phyloP scores from a whole-genome alignment of 352 stramenopile genomes.

The Globisporangium canariense region DNA sequence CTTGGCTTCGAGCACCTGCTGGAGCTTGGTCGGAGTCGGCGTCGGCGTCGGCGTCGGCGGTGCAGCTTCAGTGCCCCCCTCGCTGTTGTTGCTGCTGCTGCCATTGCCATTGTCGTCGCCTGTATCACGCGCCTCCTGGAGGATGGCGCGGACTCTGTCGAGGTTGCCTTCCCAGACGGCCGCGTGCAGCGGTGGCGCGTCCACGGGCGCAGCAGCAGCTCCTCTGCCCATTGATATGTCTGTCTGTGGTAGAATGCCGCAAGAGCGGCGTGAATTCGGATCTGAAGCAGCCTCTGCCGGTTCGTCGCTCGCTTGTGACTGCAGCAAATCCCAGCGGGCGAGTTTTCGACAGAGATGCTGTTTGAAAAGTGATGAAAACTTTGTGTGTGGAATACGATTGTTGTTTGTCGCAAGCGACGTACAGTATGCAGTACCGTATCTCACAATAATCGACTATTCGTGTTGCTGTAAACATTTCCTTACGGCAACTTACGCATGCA shows the following conservation, averaged over 20 bases:
- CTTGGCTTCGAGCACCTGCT: constrained; percentile 46
- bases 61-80: background rate
- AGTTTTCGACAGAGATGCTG: too few relatives aligned
- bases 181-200: constrained; percentile 46
- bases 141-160: constrained; percentile 26
- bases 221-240: background rate
- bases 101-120: constrained; percentile 5
- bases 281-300: background rate
- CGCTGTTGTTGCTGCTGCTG: background rate
- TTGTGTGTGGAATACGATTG: too few relatives aligned
- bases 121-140: constrained; percentile 21
- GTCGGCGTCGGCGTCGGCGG: background rate
- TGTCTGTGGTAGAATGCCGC: background rate
- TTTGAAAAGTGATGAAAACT: too few relatives aligned
- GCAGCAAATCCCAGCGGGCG: too few relatives aligned
- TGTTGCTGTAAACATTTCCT: too few relatives aligned
- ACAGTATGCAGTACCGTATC: too few relatives aligned
- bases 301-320: too few relatives aligned
- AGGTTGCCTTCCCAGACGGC: constrained; percentile 69
- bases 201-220: background rate
- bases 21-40: constrained; percentile 11
- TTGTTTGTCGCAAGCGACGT: too few relatives aligned
- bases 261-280: background rate
- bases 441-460: too few relatives aligned
- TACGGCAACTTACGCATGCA: too few relatives aligned